Percentiles rank a stretch among this genome's conserved stretches.
Evolutionary conservation across 352 stramenopile species (phyloP).

Genomic region (Phytophthora pluvialis): DNA sequence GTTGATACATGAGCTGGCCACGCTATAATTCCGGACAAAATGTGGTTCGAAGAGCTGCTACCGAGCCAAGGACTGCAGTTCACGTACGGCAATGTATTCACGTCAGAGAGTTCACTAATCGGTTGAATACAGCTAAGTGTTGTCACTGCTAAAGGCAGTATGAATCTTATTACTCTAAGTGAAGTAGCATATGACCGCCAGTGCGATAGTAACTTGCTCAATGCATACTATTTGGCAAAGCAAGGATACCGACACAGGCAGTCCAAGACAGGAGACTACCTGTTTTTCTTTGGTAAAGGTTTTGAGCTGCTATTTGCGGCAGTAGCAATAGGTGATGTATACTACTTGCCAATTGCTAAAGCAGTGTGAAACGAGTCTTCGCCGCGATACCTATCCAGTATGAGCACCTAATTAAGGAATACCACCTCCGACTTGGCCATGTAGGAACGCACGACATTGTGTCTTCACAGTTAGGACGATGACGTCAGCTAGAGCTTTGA

Average conservation of each 20-base stretch:
- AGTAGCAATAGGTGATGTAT: conserved; percentile 5
- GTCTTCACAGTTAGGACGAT: too few relatives aligned
- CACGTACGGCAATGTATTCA: not conserved
- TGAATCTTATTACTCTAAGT: too few relatives aligned
- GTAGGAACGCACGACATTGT: too few relatives aligned
- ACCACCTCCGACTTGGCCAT: conserved; percentile 11
- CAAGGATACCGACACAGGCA: conserved; percentile 2
- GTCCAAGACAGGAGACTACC: not conserved
- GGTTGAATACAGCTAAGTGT: not conserved
- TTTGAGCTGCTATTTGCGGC: not conserved
- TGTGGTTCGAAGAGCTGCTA: not conserved
- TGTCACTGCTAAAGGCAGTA: not conserved
- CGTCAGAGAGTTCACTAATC: too few relatives aligned
- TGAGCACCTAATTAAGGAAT: conserved; percentile 8
- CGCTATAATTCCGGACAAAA: not conserved
- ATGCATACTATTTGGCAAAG: not conserved
- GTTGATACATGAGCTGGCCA: not conserved
- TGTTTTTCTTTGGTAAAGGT: not conserved
- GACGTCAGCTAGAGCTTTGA: too few relatives aligned
- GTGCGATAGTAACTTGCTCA: conserved; percentile 8
- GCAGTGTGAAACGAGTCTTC: too few relatives aligned
- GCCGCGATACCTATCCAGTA: not conserved
- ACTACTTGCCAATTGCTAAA: not conserved
- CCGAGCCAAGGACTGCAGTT: not conserved
- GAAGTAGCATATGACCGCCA: not conserved